Percentiles rank a stretch among this genome's conserved stretches.
These are phyloP conservation scores for Plectosphaerella cucumerina DNA, from an alignment of 2,329 filamentous ascomycete species.

Conservation along the genomic window DNA sequence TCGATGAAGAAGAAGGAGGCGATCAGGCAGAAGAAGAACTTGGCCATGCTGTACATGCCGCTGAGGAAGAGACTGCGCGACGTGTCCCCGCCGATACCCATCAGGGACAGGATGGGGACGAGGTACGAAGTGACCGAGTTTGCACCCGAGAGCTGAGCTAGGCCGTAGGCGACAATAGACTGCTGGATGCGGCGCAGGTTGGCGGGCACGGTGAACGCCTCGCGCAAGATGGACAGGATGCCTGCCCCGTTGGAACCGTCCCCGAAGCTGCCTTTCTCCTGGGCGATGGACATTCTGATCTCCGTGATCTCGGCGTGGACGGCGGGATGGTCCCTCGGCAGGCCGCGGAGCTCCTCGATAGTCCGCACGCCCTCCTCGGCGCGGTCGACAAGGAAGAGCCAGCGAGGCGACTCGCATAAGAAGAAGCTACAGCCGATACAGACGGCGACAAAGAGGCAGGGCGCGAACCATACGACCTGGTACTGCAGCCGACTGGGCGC, in stretches of 20 bases:
- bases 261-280: no score
- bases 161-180: slow-evolving; percentile 26
- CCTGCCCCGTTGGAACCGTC: no score
- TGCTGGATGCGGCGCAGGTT: slow-evolving; percentile 37
- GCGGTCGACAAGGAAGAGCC: slow-evolving; percentile 62
- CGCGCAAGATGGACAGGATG: slow-evolving; percentile 20
- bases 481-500: slow-evolving; percentile 58
- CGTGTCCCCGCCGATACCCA: slow-evolving; percentile 24
- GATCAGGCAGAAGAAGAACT: slow-evolving; percentile 34
- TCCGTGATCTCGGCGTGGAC: slow-evolving; percentile 28
- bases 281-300: no score
- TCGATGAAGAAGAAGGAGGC: slow-evolving; percentile 40
- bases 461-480: slow-evolving; percentile 14
- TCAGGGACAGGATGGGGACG: slow-evolving; percentile 32
- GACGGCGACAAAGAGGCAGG: slow-evolving; percentile 49
- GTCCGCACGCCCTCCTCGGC: slow-evolving; percentile 59
- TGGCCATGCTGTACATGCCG: slow-evolving; percentile 36
- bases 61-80: slow-evolving; percentile 30
- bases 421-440: slow-evolving; percentile 42
- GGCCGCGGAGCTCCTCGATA: slow-evolving; percentile 45
- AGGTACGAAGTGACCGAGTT: slow-evolving; percentile 38
- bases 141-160: slow-evolving; percentile 38
- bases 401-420: slow-evolving; percentile 60
- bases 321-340: slow-evolving; percentile 31
- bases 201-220: slow-evolving; percentile 28